A percentile compares a stretch with the other conserved stretches of the same genome.
Conservation (phyloP, 1,139 yeast genomes). For the Candida buenavistaensis region DNA sequence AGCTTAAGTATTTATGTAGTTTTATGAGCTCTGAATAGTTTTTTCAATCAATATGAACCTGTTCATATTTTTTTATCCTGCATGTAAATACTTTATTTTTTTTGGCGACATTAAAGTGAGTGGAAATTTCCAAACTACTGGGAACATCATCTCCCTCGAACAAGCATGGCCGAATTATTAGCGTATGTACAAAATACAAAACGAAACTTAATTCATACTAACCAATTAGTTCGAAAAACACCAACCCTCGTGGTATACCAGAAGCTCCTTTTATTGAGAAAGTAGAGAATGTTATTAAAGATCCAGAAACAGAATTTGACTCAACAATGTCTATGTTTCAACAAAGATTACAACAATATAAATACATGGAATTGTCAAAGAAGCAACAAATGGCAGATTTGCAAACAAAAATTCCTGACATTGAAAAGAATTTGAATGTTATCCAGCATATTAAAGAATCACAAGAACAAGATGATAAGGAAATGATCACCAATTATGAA, state of each 20-base stretch:
- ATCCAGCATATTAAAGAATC: constrained; percentile 58
- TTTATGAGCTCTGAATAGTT: no score
- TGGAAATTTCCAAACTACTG: not conserved
- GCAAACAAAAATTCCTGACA: constrained; percentile 82
- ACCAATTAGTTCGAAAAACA: constrained; percentile 43
- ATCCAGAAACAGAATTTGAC: constrained; percentile 69
- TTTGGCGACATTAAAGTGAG: not conserved
- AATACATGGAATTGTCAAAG: constrained; percentile 84
- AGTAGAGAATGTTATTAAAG: constrained; percentile 71
- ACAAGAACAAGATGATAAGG: constrained; percentile 36
- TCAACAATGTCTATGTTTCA: constrained; percentile 67
- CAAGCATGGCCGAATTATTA: constrained; percentile 26
- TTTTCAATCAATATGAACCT: no score
- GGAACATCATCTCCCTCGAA: constrained; percentile 23
- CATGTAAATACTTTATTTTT: no score
- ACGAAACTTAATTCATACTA: no score
- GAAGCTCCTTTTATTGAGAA: constrained; percentile 92
- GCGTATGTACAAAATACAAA: constrained; percentile 19
- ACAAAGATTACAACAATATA: constrained; percentile 78
- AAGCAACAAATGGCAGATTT: constrained; percentile 66
- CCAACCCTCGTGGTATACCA: constrained; percentile 93
- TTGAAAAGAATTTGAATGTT: constrained; percentile 76
- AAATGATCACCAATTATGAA: constrained; percentile 75
- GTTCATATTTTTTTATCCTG: no score
- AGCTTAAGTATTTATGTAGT: no score